phyloP scores from a whole-genome alignment of 2,329 filamentous ascomycete species.

The Rhynchosporium secalis region DNA sequence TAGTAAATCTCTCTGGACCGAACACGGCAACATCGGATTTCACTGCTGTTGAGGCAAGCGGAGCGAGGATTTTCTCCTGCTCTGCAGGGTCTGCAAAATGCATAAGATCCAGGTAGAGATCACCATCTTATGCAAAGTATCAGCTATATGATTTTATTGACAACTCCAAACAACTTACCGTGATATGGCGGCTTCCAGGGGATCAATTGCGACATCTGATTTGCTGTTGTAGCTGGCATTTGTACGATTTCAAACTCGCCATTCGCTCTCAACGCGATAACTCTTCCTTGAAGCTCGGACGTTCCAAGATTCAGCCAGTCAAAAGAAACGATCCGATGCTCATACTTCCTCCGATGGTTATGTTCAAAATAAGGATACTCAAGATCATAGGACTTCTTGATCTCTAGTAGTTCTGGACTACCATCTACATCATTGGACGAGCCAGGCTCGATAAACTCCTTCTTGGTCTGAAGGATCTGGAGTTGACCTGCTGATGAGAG shows the following conservation, averaged over 20 bases:
- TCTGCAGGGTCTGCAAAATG: slow-evolving; percentile 56
- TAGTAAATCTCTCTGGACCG: slow-evolving; percentile 51
- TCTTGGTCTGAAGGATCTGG: slow-evolving; percentile 59
- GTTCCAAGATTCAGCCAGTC: slow-evolving; percentile 65
- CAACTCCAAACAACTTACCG: slow-evolving; percentile 26
- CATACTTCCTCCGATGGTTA: slow-evolving; percentile 47
- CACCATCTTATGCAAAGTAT: slow-evolving; percentile 45
- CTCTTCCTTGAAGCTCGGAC: slow-evolving; percentile 55
- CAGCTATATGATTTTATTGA: slow-evolving; percentile 28
- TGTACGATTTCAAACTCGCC: slow-evolving; percentile 63
- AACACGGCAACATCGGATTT: slow-evolving; percentile 58
- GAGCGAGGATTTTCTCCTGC: slow-evolving; percentile 53
- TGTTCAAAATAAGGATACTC: slow-evolving; percentile 56
- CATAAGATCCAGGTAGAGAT: slow-evolving; percentile 57
- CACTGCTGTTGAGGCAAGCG: slow-evolving; percentile 54
- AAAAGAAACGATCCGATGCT: slow-evolving; percentile 64
- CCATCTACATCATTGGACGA: slow-evolving; percentile 48
- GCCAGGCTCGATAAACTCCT: slow-evolving; percentile 50
- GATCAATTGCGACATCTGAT: slow-evolving; percentile 60
- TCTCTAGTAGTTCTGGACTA: slow-evolving; percentile 59
- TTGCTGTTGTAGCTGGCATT: slow-evolving; percentile 57
- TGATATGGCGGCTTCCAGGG: slow-evolving; percentile 62
- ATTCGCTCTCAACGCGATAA: slow-evolving; percentile 60
- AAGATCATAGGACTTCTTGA: slow-evolving; percentile 61
- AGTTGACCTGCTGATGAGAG: slow-evolving; percentile 64